Evolutionary conservation across 805 yeast species (phyloP).

Genomic region (Hanseniaspora pseudoguilliermondii): DNA sequence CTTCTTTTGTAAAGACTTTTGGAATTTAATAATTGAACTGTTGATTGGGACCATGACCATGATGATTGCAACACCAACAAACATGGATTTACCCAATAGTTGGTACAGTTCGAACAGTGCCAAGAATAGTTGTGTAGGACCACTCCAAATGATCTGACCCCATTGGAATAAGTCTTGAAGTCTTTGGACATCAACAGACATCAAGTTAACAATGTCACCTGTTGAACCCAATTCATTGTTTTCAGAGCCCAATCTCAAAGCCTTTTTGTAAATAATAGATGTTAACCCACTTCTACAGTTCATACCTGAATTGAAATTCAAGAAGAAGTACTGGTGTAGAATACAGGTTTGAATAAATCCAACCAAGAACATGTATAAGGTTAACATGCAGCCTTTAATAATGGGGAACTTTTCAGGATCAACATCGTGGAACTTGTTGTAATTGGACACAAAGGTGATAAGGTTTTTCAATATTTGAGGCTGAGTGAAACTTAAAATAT

Average conservation of each 20-base stretch:
- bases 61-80: conserved; percentile 85
- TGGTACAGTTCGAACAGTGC: conserved; percentile 64
- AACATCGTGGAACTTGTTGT: conserved; percentile 25
- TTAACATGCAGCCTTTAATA: conserved; percentile 63
- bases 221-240: conserved; percentile 59
- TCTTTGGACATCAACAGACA: conserved; percentile 89
- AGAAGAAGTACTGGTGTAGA: conserved; percentile 67
- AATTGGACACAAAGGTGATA: conserved; percentile 45
- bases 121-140: conserved; percentile 73
- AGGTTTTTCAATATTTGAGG: conserved; percentile 67
- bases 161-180: conserved; percentile 70
- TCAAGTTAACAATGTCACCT: conserved; percentile 86
- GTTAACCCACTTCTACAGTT: conserved; percentile 58
- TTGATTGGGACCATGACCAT: conserved; percentile 69
- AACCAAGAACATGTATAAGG: conserved; percentile 58
- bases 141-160: conserved; percentile 77
- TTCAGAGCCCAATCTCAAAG: conserved; percentile 58
- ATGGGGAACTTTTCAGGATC: conserved; percentile 34
- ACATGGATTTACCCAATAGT: conserved; percentile 77
- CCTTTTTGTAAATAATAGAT: conserved; percentile 53
- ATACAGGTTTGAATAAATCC: conserved; percentile 68
- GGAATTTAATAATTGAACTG: conserved; percentile 51
- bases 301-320: conserved; percentile 66
- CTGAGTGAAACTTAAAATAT: conserved; percentile 69
- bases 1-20: conserved; percentile 59